These are phyloP conservation scores for Xylariaceae sp. DNA, from an alignment of 2,329 filamentous ascomycete species.

Conservation along the genomic window DNA sequence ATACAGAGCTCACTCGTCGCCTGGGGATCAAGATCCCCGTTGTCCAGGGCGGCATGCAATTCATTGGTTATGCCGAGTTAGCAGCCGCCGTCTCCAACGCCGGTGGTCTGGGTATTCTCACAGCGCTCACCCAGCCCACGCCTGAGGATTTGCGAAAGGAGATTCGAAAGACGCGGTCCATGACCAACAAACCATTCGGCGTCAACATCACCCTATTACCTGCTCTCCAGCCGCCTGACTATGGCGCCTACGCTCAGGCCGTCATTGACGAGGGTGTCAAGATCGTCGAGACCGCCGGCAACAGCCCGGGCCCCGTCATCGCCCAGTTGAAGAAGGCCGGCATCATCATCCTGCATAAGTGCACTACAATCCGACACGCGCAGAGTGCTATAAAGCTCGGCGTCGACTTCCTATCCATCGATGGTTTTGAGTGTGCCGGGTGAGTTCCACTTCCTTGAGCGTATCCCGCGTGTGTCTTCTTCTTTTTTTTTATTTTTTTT, in stretches of 20 bases:
- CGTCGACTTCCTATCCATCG: slow-evolving; percentile 93
- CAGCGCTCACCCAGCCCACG: slow-evolving; percentile 84
- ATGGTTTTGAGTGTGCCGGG: slow-evolving; percentile 95
- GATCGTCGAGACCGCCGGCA: slow-evolving; percentile 90
- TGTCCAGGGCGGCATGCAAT: slow-evolving; percentile 84
- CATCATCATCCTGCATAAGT: slow-evolving; percentile 87
- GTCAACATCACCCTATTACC: slow-evolving; percentile 95
- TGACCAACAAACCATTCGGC: slow-evolving; percentile 77
- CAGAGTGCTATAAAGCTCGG: slow-evolving; percentile 87
- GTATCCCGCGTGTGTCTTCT: not conserved
- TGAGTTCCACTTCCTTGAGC: slow-evolving; percentile 20
- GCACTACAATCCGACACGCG: slow-evolving; percentile 91
- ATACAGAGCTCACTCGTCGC: slow-evolving; percentile 52
- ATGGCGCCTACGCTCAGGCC: slow-evolving; percentile 83
- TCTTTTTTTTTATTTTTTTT: too few species aligned
- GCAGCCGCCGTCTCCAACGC: slow-evolving; percentile 73
- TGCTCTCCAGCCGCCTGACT: slow-evolving; percentile 83
- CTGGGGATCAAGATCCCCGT: slow-evolving; percentile 62
- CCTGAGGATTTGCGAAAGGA: slow-evolving; percentile 90
- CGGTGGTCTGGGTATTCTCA: slow-evolving; percentile 78
- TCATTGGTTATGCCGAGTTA: slow-evolving; percentile 75
- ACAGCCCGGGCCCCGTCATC: slow-evolving; percentile 84
- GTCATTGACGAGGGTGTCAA: slow-evolving; percentile 89
- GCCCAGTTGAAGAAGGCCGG: slow-evolving; percentile 75
- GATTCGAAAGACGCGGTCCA: slow-evolving; percentile 76